Evolutionary conservation across 2,329 filamentous ascomycete species (phyloP), one percentile per base, ranked within the genome.

Genomic region (Septoria petroselini): DNA sequence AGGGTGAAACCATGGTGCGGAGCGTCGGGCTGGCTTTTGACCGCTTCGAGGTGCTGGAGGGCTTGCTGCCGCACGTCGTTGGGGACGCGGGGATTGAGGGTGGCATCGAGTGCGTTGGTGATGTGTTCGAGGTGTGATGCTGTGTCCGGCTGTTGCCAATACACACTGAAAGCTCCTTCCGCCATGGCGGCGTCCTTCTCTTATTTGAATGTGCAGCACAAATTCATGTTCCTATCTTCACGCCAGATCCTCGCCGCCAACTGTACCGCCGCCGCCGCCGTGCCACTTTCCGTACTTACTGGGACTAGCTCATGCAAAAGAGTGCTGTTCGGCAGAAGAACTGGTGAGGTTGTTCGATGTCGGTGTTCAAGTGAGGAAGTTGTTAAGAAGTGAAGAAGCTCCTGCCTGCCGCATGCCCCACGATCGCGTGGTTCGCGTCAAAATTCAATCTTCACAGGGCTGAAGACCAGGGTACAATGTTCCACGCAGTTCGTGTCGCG

Each of bases 31-130:
- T 86, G 81, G 39, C 81, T 78, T 72, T 96, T 97, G 63, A 95
- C 80, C 17, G 85, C 75, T 67, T 98, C 93, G 58, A 98, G 84
- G 65, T 89, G 95, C 30, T 81, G 72, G 57, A 93, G 86, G 38
- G 93, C 93, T 68, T 93, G 81, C 67, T 86, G 81, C 57, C 93
- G 88, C 46, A 85, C 77, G 57, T 87, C 80, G 70, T 96, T 96
- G 58, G 83, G 78, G 33, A 91, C 91, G 53, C 82, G 79, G 8
- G 91, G 82, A 65, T 82, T 85, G 73, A 97, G 91, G 54, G 96
- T 88, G 61, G 94, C 81, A 62, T 93, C 82, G 60, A 98, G 82
- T 33, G 93, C 93, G 64, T 87, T 81, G 64, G 89, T 82, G 58
- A 97, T 93, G 66, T 80, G 82, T 42, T 80, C 73, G 43, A 89